phyloP scores from a whole-genome alignment of 2,329 filamentous ascomycete genomes.

The Trichoderma guizhouense region DNA sequence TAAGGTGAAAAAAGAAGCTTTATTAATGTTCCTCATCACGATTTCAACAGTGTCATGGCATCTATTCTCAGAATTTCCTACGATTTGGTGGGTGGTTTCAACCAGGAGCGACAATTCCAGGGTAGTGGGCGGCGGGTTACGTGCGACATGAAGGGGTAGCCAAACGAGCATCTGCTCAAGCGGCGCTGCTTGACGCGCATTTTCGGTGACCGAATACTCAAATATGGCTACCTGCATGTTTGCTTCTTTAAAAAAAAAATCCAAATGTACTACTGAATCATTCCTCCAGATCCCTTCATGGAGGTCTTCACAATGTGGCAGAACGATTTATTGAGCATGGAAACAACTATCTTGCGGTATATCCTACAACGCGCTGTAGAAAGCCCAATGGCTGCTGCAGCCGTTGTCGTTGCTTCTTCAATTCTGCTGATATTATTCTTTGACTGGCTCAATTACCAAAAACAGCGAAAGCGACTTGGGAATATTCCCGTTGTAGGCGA shows the following conservation, averaged over 20 bases:
- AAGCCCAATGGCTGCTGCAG: background rate
- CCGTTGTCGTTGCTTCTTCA: background rate
- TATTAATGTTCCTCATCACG: no score
- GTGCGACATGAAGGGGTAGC: background rate
- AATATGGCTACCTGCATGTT: background rate
- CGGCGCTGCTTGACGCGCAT: no score
- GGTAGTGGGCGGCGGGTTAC: background rate
- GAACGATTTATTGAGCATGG: background rate
- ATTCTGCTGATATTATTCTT: background rate
- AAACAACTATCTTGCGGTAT: background rate
- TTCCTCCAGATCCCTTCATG: background rate
- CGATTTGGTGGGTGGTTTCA: background rate
- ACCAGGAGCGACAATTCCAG: background rate
- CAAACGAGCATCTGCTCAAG: background rate
- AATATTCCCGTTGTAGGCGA: slow-evolving; percentile 6
- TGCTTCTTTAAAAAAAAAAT: background rate
- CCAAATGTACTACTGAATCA: background rate
- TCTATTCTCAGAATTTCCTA: background rate
- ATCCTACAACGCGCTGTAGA: background rate
- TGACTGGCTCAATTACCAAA: slow-evolving; percentile 9
- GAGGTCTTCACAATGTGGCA: background rate
- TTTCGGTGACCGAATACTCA: background rate
- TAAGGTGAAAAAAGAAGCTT: background rate
- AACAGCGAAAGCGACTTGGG: background rate
- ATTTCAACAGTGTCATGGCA: no score